Percentiles rank a stretch among this genome's conserved stretches.
Conservation (phyloP, 83 land plant genomes). For the Thuja plicata region DNA sequence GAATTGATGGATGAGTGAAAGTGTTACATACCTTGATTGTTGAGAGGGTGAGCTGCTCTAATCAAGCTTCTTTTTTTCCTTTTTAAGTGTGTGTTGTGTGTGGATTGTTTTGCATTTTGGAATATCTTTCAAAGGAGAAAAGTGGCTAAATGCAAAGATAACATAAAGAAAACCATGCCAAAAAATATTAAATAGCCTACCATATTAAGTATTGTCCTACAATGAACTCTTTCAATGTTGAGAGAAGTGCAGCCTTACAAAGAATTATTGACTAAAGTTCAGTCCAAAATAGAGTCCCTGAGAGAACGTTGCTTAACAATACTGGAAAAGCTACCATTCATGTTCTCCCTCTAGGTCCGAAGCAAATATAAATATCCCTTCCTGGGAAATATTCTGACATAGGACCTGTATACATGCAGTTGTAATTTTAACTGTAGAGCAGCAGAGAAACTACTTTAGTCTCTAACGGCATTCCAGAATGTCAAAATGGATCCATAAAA, state of each 20-base stretch:
- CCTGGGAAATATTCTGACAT: background rate
- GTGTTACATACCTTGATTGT: too few species aligned
- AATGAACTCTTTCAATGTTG: background rate
- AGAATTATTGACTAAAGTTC: background rate
- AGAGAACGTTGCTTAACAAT: background rate
- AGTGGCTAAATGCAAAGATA: too few species aligned
- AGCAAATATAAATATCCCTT: background rate
- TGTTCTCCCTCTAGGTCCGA: background rate
- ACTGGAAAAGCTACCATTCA: background rate
- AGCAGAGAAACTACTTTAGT: background rate
- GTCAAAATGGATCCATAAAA: constrained; percentile 4
- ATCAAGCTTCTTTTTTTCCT: too few species aligned
- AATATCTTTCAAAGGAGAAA: too few species aligned
- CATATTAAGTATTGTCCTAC: background rate
- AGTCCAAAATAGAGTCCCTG: background rate
- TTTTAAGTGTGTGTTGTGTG: too few species aligned
- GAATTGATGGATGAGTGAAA: too few species aligned
- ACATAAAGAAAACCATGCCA: background rate
- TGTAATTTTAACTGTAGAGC: background rate
- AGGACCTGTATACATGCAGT: background rate
- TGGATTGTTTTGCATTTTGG: too few species aligned
- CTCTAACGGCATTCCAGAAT: background rate
- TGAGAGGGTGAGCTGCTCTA: too few species aligned
- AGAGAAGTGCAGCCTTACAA: background rate
- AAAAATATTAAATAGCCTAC: background rate